These are phyloP conservation scores for Mercurialis annua DNA, from an alignment of 345 rosid species.

Conservation along the genomic window DNA sequence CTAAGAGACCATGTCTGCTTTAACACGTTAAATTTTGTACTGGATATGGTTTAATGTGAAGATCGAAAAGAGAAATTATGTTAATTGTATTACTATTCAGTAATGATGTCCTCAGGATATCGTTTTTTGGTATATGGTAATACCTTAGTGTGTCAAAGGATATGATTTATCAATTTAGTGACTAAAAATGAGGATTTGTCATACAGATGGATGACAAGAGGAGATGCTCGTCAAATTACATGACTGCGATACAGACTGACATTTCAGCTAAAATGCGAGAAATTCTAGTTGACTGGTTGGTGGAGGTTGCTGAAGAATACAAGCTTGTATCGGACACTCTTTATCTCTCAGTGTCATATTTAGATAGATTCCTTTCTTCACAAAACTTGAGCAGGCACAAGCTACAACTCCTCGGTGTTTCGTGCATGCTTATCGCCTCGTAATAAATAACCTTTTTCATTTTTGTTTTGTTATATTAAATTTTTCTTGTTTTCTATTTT, in stretches of 20 bases:
- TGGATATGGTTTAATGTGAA: neutral
- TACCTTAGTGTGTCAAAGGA: too few species aligned
- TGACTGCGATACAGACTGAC: constrained; percentile 20
- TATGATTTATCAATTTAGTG: too few species aligned
- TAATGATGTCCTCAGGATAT: too few species aligned
- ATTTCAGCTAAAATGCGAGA: constrained; percentile 17
- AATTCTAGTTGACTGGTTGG: constrained; percentile 31
- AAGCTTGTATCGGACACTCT: constrained; percentile 22
- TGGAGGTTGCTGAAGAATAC: constrained; percentile 23
- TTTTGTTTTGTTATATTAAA: neutral
- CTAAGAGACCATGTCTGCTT: too few species aligned
- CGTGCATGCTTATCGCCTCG: constrained; percentile 33
- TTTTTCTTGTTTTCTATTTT: neutral
- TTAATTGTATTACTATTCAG: too few species aligned
- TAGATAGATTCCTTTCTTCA: constrained; percentile 22
- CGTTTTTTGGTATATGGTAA: neutral
- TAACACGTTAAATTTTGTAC: too few species aligned
- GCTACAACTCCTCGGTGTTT: constrained; percentile 25
- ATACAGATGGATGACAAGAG: constrained; percentile 14
- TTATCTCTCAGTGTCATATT: constrained; percentile 17
- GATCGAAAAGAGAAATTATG: too few species aligned
- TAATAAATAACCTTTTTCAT: neutral
- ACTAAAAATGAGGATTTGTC: constrained; percentile 4
- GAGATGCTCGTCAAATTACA: constrained; percentile 17
- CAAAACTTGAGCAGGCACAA: constrained; percentile 13